Conservation (phyloP, 306 rosid species). For the Biancaea sappan region DNA sequence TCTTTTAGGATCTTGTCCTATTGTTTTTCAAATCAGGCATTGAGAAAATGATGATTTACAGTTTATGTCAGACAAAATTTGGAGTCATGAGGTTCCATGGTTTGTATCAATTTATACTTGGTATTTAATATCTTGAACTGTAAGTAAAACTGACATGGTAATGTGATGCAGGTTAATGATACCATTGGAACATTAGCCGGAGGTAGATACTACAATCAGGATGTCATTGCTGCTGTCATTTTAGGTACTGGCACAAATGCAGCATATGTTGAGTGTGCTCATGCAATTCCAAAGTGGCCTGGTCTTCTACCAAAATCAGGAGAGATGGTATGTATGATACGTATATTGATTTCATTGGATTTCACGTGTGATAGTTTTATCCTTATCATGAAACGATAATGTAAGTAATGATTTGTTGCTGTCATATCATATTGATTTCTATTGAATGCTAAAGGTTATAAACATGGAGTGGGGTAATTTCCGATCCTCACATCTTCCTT, state of each 20-base stretch:
- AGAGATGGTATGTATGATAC: slow-evolving; percentile 66
- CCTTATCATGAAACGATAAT: not conserved
- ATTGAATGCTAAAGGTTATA: slow-evolving; percentile 63
- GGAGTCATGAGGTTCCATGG: slow-evolving; percentile 12
- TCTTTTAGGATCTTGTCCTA: slow-evolving; percentile 17
- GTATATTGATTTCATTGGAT: not conserved
- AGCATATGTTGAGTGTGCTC: slow-evolving; percentile 81
- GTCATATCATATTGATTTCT: slow-evolving; percentile 11
- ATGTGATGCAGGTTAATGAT: slow-evolving; percentile 79
- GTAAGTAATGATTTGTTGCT: not conserved
- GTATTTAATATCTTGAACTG: slow-evolving; percentile 9
- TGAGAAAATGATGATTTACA: slow-evolving; percentile 14
- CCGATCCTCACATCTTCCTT: slow-evolving; percentile 84
- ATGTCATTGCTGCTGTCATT: slow-evolving; percentile 88
- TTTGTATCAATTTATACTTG: slow-evolving; percentile 1
- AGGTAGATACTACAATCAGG: slow-evolving; percentile 68
- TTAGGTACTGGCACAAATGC: slow-evolving; percentile 99
- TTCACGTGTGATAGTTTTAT: not conserved
- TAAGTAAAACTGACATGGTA: slow-evolving; percentile 1
- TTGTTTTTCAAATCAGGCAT: not conserved
- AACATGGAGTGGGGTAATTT: slow-evolving; percentile 99
- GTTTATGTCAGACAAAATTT: slow-evolving; percentile 24
- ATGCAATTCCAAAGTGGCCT: slow-evolving; percentile 93
- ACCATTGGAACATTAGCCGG: slow-evolving; percentile 93
- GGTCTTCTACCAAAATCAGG: slow-evolving; percentile 83